Evolutionary conservation across 2,329 filamentous ascomycete genomes (phyloP), one percentile per base, ranked within the genome.

Genomic region (Fusarium circinatum): DNA sequence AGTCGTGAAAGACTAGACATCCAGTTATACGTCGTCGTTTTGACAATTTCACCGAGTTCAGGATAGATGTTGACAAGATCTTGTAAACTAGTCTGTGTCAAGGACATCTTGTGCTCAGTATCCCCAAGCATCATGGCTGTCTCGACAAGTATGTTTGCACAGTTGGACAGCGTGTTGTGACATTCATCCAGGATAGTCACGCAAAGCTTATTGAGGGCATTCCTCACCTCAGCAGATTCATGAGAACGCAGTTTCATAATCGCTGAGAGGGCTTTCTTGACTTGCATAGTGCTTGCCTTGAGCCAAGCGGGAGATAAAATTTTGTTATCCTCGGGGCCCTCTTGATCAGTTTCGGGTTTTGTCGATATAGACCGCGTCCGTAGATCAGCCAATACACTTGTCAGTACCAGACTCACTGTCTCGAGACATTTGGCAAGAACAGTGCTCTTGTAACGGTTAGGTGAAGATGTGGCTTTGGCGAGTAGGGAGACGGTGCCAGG

Each of bases 401-500:
- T 85, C 26, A 93, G 80, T 4, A 91, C 84, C 15, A 84, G 71
- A 44, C 84, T 86, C 17, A 96, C 82, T 1, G 90, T 85, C 13
- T 88, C 83, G 13, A 97, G 79, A 24, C 89, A 89, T 62, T 84
- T 84, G 30, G 91, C 84, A 12, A 98, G 84, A 1, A 97, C 88
- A 45, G 87, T 81, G 2, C 80, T 82, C 75, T 88, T 90, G 49
- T 86, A 83, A 17, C 88, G 87, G 45, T 88, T 89, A 1, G 91
- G 93, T 2, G 90, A 90, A 9, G 93, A 92, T 57, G 97, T 83
- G 1, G 94, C 85, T 77, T 92, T 95, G 5, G 93, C 91, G 30
- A 99, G 84, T 3, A 91, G 90, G 7, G 96, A 98, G 1, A 98
- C 89, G 1, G 94, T 94, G 15, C 95, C 94, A 0, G 97, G 96